These are phyloP conservation scores for Neurospora sp. DNA, from an alignment of 2,329 filamentous ascomycete species.

Conservation along the genomic window DNA sequence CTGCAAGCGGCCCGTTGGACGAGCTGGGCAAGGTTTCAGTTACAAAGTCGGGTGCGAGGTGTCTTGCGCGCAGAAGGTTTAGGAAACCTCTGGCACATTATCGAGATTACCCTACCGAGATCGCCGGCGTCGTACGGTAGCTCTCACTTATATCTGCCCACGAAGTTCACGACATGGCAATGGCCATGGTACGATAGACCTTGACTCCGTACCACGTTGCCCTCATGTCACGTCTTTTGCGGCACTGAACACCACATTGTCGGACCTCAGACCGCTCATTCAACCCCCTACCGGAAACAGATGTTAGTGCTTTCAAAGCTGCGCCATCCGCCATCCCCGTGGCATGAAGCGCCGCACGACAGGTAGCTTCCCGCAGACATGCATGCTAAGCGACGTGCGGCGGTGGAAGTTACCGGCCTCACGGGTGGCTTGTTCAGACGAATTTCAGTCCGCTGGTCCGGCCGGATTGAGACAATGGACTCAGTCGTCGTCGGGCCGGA, in stretches of 20 bases:
- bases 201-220: background rate
- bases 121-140: background rate
- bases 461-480: background rate
- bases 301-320: background rate
- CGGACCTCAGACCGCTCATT: background rate
- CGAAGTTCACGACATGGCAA: background rate
- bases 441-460: background rate
- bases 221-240: background rate
- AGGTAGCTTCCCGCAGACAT: background rate
- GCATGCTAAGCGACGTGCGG: background rate
- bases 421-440: background rate
- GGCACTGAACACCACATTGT: background rate
- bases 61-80: background rate
- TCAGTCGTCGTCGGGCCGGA: background rate
- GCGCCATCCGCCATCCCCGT: background rate
- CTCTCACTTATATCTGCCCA: background rate
- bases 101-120: background rate
- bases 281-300: background rate
- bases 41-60: background rate
- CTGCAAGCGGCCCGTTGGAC: background rate
- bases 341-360: background rate
- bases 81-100: background rate
- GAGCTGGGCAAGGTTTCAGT: background rate
- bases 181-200: background rate
- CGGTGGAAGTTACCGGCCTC: background rate